A percentile compares a stretch with the other conserved stretches of the same genome.
phyloP scores from a whole-genome alignment of 352 stramenopile genomes.

The Phytophthora citrophthora region DNA sequence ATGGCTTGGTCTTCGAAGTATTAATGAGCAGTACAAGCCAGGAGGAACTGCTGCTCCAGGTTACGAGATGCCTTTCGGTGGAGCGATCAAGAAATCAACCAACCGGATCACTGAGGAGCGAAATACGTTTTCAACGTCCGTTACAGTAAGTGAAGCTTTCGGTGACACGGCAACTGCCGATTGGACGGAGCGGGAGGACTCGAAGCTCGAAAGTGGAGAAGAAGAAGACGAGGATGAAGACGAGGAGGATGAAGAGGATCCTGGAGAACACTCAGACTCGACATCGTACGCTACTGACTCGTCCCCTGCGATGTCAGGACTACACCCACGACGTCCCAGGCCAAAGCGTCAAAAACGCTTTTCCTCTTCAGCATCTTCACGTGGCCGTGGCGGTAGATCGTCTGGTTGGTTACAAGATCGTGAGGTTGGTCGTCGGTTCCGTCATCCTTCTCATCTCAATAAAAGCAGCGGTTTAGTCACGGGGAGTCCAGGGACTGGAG shows the following conservation, averaged over 20 bases:
- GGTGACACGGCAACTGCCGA: conserved; percentile 47
- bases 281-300: conserved; percentile 37
- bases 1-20: conserved; percentile 77
- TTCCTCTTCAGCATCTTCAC: conserved; percentile 15
- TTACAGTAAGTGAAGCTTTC: conserved; percentile 83
- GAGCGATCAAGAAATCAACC: conserved; percentile 84
- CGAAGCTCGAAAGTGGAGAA: conserved; percentile 23
- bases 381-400: conserved; percentile 17
- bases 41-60: conserved; percentile 77
- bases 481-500: conserved; percentile 13
- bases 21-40: conserved; percentile 80
- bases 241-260: conserved; percentile 30
- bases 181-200: conserved; percentile 31
- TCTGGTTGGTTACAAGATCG: conserved; percentile 13
- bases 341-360: conserved; percentile 23
- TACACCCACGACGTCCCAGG: conserved; percentile 25
- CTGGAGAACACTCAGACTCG: conserved; percentile 30
- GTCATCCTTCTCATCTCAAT: conserved; percentile 27
- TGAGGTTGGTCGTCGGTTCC: conserved; percentile 21
- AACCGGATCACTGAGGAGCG: conserved; percentile 82
- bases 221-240: conserved; percentile 41
- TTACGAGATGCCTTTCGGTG: conserved; percentile 83
- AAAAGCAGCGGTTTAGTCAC: conserved; percentile 18
- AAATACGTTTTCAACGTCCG: conserved; percentile 81
- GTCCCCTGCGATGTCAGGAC: conserved; percentile 27